Base-by-base conservation (phyloP, 208 protist species). In the Angomonas ambiguus region DNA sequence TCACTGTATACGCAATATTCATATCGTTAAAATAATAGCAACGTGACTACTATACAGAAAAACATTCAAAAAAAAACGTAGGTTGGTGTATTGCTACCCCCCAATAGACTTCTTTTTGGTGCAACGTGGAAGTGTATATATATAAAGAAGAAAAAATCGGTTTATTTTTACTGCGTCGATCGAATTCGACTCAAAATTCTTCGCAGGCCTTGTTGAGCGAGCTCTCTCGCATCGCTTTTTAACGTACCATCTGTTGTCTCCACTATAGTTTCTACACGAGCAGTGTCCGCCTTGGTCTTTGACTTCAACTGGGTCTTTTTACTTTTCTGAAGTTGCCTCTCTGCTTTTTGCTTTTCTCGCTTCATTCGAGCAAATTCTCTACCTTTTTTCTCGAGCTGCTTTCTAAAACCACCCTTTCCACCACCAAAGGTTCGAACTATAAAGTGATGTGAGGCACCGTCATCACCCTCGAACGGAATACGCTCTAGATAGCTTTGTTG, bases 331-430 rank as follows among this genome's bases (percentile, higher is more conserved):
- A 22, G 45, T n/a, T 22, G 13, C 2, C 33, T 72, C 75, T 33
- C 27, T 49, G 33, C 42, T 84, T 67, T 79, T 80, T 11, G 62
- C 42, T 73, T 73, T 38, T 79, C 78, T 48, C 74, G 65, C 67
- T 88, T 88, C 2, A 80, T 78, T 16, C 88, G 71, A 13, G 80
- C 78, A 68, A 86, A 94, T 34, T 84, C 83, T 18, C 88, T 79
- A 1, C 78, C 88, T 34, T 94, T 94, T 38, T 94, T 94, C 53
- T 92, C 88, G 0, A 94, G 69, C 64, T 91, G 84, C 62, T 94
- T 94, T 0, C 79, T 69, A 69, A 94, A 94, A 27, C 88, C 88
- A 30, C 88, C 88, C 65, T 94, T 94, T 1, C 85, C 85, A 51
- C 81, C 88, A 42, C 68, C 82, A 16, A 72, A 30, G 27, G 65